Evolutionary conservation across 192 early-diverging fungal species (phyloP), one percentile per base, ranked within the genome.

Genomic region (Lobosporangium transversale): DNA sequence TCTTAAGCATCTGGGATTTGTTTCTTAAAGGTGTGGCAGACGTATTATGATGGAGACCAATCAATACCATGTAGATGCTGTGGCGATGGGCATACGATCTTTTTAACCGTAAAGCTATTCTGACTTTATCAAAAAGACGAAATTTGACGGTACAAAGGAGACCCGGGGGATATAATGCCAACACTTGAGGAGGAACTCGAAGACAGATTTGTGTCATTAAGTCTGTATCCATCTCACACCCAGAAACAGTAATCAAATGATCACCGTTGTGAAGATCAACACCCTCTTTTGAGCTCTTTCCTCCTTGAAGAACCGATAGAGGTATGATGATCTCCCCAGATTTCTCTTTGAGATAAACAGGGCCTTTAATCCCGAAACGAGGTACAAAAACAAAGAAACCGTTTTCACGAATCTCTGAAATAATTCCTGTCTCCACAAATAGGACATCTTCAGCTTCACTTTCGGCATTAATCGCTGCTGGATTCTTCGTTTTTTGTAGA

Each of bases 381-480:
- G 85, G 85, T 17, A 86, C 79, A 82, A 82, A 86, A 14, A 86
- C 85, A 75, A 81, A 84, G 57, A 86, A 86, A 4, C 91, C 92
- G 32, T 90, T 90, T 12, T 89, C 83, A 27, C 88, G 83, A 43
- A 93, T 87, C 70, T 93, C 92, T 4, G 88, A 86, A 29, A 93
- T 84, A 20, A 93, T 84, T 26, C 88, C 92, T 6, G 83, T 83
- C 26, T 83, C 87, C 14, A 89, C 76, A 23, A 91, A 79, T 7
- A 78, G 82, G 14, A 59, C 36, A 33, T 70, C 67, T 29, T 53
- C 67, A 0, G 43, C 40, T 7, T 67, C 53, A 14, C 62, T 26
- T 2, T 57, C 35, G 1, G 4, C 29, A 17, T 12, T 47, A 10
- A 24, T 32, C 10, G 47, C 45, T 2, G 43, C 29, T 3, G 51